These are phyloP conservation scores for Citrus hindsii DNA, from an alignment of 345 rosid genomes.

Conservation along the genomic window DNA sequence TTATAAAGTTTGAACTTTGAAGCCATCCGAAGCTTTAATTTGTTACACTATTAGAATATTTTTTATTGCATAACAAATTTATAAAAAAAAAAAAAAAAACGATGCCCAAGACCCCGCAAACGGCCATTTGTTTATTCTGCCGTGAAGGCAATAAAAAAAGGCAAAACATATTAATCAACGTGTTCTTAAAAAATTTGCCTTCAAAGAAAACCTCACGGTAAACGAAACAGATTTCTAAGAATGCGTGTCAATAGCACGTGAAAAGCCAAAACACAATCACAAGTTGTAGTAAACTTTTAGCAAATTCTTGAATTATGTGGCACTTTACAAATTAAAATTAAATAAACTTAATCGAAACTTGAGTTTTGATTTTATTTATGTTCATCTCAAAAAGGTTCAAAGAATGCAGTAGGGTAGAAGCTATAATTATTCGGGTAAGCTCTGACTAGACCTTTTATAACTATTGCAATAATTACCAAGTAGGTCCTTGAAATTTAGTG, in stretches of 20 bases:
- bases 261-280: background rate
- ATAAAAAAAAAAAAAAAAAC: too few species aligned
- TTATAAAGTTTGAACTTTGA: too few species aligned
- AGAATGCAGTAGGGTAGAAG: background rate
- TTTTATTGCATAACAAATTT: too few species aligned
- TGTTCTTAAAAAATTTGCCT: too few species aligned
- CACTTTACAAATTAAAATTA: background rate
- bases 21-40: too few species aligned
- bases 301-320: background rate
- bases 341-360: background rate
- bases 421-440: background rate
- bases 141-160: background rate
- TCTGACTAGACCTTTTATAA: background rate
- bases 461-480: background rate
- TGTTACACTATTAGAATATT: too few species aligned
- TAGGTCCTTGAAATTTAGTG: background rate
- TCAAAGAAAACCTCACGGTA: too few species aligned
- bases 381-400: background rate
- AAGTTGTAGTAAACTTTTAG: background rate
- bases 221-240: background rate
- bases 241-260: background rate
- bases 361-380: background rate
- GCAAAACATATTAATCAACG: background rate
- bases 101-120: background rate
- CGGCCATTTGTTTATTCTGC: background rate